Conservation (phyloP, 805 yeast genomes). For the Blastobotrys robertii region DNA sequence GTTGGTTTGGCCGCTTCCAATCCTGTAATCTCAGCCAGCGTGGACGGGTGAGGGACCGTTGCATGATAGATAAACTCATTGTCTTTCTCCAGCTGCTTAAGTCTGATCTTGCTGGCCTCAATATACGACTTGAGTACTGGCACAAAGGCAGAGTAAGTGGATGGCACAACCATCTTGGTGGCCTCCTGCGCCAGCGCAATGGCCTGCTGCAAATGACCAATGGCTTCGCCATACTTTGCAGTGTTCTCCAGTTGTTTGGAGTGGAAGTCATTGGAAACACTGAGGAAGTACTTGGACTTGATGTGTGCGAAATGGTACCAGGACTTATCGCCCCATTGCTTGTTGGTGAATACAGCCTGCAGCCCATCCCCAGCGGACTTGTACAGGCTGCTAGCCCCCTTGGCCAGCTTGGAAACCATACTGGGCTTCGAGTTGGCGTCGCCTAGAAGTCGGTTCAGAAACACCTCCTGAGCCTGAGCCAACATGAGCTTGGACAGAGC, state of each 20-base stretch:
- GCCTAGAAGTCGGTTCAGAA: constrained; percentile 49
- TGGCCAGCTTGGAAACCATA: constrained; percentile 66
- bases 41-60: constrained; percentile 48
- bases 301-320: constrained; percentile 47
- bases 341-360: constrained; percentile 16
- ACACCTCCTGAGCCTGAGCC: constrained; percentile 86
- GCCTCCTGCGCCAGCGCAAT: constrained; percentile 23
- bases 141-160: constrained; percentile 14
- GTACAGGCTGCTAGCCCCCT: constrained; percentile 48
- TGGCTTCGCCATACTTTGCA: constrained; percentile 64
- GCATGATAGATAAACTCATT: constrained; percentile 88
- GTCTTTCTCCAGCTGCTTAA: constrained; percentile 51
- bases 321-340: constrained; percentile 34
- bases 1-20: constrained; percentile 60
- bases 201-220: constrained; percentile 53
- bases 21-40: constrained; percentile 56
- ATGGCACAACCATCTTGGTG: constrained; percentile 16
- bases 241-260: constrained; percentile 44
- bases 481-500: constrained; percentile 58
- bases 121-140: constrained; percentile 16
- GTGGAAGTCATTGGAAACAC: constrained; percentile 52
- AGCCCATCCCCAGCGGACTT: constrained; percentile 41
- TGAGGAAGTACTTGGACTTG: constrained; percentile 46
- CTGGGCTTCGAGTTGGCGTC: constrained; percentile 44
- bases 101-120: constrained; percentile 23